Evolutionary conservation across 495 filamentous ascomycete species (phyloP).

Genomic region (Jackrogersella minutella): DNA sequence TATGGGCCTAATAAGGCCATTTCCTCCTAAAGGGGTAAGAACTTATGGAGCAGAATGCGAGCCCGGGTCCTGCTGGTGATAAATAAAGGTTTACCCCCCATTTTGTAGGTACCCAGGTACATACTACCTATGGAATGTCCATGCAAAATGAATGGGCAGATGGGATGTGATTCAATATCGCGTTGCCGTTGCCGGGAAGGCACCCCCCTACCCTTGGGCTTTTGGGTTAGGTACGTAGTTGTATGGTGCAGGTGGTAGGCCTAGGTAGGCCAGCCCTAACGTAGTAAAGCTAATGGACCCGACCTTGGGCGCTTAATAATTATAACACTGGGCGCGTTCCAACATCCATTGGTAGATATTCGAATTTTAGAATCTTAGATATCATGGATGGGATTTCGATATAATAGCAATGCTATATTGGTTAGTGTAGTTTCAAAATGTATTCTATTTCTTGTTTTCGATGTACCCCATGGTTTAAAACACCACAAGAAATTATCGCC

Average conservation of each 20-base stretch:
- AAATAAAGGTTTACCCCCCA: too few species aligned
- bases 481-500: background rate
- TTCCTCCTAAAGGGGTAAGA: slow-evolving; percentile 5
- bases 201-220: background rate
- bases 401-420: background rate
- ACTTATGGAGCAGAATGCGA: slow-evolving; percentile 10
- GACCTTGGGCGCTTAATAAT: slow-evolving; percentile 14
- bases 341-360: background rate
- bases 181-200: slow-evolving; percentile 2
- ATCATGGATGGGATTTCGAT: background rate
- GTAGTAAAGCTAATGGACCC: slow-evolving; percentile 13
- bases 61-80: background rate
- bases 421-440: background rate
- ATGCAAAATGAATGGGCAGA: too few species aligned
- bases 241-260: too few species aligned
- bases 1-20: slow-evolving; percentile 13
- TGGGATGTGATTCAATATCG: background rate
- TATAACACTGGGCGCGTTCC: background rate
- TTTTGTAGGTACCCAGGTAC: too few species aligned
- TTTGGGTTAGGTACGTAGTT: too few species aligned
- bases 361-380: background rate
- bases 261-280: slow-evolving; percentile 23
- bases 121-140: too few species aligned
- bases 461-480: background rate
- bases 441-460: background rate